These are phyloP conservation scores for Ascoidea rubescens DNA, from an alignment of 805 yeast species.

Conservation along the genomic window DNA sequence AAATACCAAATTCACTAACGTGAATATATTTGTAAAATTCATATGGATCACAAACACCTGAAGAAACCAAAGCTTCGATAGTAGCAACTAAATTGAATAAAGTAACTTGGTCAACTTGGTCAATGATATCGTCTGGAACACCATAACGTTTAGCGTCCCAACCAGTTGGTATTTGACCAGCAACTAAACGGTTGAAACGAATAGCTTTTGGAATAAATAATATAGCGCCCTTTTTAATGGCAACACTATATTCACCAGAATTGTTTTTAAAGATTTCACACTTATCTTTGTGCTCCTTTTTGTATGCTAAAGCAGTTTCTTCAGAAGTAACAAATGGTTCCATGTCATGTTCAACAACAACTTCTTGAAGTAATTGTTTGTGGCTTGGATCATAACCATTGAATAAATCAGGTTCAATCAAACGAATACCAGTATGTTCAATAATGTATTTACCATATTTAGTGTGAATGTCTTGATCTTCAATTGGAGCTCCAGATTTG, in stretches of 20 bases:
- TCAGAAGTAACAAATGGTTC: conserved; percentile 92
- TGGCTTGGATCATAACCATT: conserved; percentile 88
- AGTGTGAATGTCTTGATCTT: conserved; percentile 83
- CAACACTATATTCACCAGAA: conserved; percentile 85
- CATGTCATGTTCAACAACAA: conserved; percentile 90
- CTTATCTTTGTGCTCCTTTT: conserved; percentile 84
- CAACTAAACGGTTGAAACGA: conserved; percentile 16
- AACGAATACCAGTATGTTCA: conserved; percentile 92
- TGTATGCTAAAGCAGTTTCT: conserved; percentile 91
- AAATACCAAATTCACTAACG: conserved; percentile 97
- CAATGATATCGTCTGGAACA: conserved; percentile 81
- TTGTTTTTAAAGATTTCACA: conserved; percentile 86
- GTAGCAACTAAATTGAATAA: conserved; percentile 87
- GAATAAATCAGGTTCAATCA: conserved; percentile 91
- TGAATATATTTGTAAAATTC: conserved; percentile 98
- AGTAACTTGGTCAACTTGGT: conserved; percentile 95
- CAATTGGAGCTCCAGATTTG: conserved; percentile 84
- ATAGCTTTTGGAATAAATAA: conserved; percentile 71
- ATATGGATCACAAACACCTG: conserved; percentile 97
- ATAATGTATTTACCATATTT: conserved; percentile 83
- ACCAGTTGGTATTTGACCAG: conserved; percentile 87
- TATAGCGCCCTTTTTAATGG: conserved; percentile 84
- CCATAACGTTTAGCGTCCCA: conserved; percentile 96
- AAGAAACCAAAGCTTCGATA: conserved; percentile 81
- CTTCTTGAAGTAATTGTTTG: conserved; percentile 89